phyloP scores from a whole-genome alignment of 2,329 filamentous ascomycete species.

The Microdochium nivale region DNA sequence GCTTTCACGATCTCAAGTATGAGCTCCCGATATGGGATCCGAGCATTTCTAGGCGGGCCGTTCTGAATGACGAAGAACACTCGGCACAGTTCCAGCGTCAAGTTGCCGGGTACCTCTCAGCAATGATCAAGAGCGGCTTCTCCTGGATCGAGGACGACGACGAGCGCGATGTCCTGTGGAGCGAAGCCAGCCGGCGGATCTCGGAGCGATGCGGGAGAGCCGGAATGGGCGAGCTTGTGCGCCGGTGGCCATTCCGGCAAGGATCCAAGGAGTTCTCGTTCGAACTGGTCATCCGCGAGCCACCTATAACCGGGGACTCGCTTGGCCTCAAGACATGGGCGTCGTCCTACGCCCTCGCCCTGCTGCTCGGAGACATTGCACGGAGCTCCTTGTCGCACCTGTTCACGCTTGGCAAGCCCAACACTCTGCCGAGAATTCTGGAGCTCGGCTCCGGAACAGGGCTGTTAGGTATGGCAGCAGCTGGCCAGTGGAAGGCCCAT shows the following conservation, averaged over 20 bases:
- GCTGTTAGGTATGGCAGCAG: constrained; percentile 79
- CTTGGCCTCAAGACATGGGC: constrained; percentile 95
- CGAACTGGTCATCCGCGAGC: constrained; percentile 71
- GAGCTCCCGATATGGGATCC: constrained; percentile 62
- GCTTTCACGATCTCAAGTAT: constrained; percentile 58
- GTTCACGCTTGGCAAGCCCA: constrained; percentile 23
- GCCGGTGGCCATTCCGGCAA: constrained; percentile 42
- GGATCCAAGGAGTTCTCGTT: constrained; percentile 31
- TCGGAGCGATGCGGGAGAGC: constrained; percentile 78
- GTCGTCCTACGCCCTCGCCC: constrained; percentile 77
- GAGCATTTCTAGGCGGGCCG: constrained; percentile 29
- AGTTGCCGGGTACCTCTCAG: constrained; percentile 58
- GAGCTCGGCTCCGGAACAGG: constrained; percentile 89
- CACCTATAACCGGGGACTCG: constrained; percentile 78
- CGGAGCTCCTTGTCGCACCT: constrained; percentile 35
- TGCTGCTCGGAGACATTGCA: constrained; percentile 49
- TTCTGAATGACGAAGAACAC: constrained; percentile 31
- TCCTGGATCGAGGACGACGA: constrained; percentile 61
- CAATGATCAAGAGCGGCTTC: constrained; percentile 58
- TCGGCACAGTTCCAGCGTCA: constrained; percentile 35
- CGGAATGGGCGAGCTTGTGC: constrained; percentile 50
- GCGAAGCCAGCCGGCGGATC: constrained; percentile 68
- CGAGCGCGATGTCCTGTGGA: constrained; percentile 63
- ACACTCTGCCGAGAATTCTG: constrained; percentile 36
- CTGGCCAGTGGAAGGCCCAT: constrained; percentile 55